Conservation (phyloP, 805 yeast species). For the Schwanniomyces vanrijiae region DNA sequence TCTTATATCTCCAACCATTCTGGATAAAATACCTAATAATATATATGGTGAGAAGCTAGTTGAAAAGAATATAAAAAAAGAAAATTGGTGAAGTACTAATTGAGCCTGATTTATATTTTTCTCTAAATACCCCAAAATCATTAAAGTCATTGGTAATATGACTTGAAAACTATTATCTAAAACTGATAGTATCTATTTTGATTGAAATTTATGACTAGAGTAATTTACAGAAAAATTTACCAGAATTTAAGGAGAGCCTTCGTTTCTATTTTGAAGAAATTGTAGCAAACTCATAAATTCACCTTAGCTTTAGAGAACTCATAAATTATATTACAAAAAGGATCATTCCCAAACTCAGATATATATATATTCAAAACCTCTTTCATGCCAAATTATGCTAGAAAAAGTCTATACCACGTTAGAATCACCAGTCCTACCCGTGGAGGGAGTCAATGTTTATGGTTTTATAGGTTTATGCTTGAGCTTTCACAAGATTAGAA, state of each 20-base stretch:
- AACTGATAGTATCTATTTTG: slow-evolving; percentile 19
- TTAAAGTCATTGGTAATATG: slow-evolving; percentile 26
- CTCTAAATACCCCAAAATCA: slow-evolving; percentile 26
- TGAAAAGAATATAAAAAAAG: slow-evolving; percentile 16
- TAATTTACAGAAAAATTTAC: not conserved
- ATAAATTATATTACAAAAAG: slow-evolving; percentile 25
- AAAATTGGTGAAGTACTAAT: slow-evolving; percentile 35
- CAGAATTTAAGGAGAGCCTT: slow-evolving; percentile 10
- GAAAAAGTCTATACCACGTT: slow-evolving; percentile 15
- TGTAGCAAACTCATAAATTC: slow-evolving; percentile 39
- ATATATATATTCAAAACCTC: slow-evolving; percentile 29
- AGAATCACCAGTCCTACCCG: slow-evolving; percentile 32
- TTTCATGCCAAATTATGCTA: slow-evolving; percentile 24
- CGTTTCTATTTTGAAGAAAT: slow-evolving; percentile 30
- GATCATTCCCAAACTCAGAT: slow-evolving; percentile 20
- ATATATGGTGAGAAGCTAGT: slow-evolving; percentile 21
- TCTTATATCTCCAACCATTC: slow-evolving; percentile 28
- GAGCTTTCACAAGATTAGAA: slow-evolving; percentile 26
- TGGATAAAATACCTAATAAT: slow-evolving; percentile 30
- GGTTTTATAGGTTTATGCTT: slow-evolving; percentile 28
- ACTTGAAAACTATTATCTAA: slow-evolving; percentile 37
- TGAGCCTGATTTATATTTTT: slow-evolving; percentile 29
- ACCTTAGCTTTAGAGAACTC: slow-evolving; percentile 37
- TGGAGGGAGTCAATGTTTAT: slow-evolving; percentile 31
- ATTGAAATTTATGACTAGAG: slow-evolving; percentile 19